Evolutionary conservation across 495 filamentous ascomycete genomes (phyloP).

Genomic region (Tuber microsphaerosporum): DNA sequence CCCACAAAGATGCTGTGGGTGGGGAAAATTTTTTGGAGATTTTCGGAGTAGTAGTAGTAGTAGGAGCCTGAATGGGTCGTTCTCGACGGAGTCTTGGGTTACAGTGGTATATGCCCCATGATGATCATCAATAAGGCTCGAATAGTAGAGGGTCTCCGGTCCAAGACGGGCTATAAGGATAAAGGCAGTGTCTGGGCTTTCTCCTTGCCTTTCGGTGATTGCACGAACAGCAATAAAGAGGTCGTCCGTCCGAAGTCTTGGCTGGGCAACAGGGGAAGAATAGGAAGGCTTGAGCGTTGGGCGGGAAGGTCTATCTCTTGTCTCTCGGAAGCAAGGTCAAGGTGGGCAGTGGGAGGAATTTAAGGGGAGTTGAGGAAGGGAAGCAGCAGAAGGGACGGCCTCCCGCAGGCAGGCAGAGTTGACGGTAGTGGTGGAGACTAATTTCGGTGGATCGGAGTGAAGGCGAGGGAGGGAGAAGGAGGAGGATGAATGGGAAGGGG

Average conservation of each 20-base stretch:
- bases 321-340: conserved; percentile 35
- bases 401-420: conserved; percentile 22
- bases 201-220: conserved; percentile 17
- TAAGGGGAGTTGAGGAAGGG: conserved; percentile 32
- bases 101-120: conserved; percentile 40
- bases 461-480: conserved; percentile 13
- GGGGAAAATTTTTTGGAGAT: conserved; percentile 4
- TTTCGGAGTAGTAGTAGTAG: conserved; percentile 17
- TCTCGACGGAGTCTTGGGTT: conserved; percentile 36
- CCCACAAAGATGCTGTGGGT: conserved; percentile 17
- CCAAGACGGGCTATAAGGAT: conserved; percentile 21
- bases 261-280: conserved; percentile 32
- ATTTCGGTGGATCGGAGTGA: conserved; percentile 33
- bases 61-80: conserved; percentile 26
- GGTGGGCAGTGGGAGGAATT: conserved; percentile 32
- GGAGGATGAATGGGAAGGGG: conserved; percentile 7
- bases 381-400: conserved; percentile 1
- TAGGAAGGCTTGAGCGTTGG: conserved; percentile 28
- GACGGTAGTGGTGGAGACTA: conserved; percentile 12
- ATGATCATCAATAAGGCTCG: conserved; percentile 35
- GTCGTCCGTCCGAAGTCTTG: conserved; percentile 32
- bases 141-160: conserved; percentile 20
- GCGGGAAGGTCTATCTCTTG: conserved; percentile 24
- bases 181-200: conserved; percentile 12
- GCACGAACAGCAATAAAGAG: conserved; percentile 36